Percentiles rank a stretch among this genome's conserved stretches.
Evolutionary conservation across 2,329 filamentous ascomycete genomes (phyloP).

Genomic region (Thyridium curvatum): DNA sequence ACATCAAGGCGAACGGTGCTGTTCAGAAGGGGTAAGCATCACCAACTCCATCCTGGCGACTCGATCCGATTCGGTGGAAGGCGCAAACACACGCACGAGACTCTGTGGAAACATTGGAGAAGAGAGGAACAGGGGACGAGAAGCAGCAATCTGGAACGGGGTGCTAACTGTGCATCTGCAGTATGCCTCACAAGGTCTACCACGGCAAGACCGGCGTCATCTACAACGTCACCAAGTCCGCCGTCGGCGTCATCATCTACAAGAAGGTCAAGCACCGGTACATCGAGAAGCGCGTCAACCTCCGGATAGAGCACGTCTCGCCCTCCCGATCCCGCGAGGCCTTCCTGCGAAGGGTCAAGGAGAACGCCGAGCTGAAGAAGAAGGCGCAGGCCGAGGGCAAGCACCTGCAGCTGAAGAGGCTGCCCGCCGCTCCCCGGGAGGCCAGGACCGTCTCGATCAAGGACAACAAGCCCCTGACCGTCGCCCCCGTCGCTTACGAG

Average conservation of each 20-base stretch:
- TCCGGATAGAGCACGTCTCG: conserved; percentile 94
- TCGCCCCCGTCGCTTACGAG: conserved; percentile 70
- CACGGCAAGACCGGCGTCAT: conserved; percentile 98
- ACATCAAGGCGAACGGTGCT: conserved; percentile 98
- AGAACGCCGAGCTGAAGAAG: conserved; percentile 87
- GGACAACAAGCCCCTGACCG: conserved; percentile 17
- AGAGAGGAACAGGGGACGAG: conserved; percentile 3
- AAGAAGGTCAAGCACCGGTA: conserved; percentile 99
- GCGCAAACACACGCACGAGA: conserved; percentile 16
- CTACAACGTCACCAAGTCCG: conserved; percentile 98
- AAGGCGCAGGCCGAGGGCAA: conserved; percentile 86
- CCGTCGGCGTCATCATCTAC: conserved; percentile 98
- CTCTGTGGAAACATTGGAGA: conserved; percentile 2
- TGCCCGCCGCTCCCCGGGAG: conserved; percentile 72
- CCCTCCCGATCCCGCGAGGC: conserved; percentile 94
- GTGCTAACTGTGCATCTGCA: conserved; percentile 38
- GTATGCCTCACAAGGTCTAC: conserved; percentile 99
- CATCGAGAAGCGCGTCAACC: conserved; percentile 99
- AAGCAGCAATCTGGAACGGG: no score
- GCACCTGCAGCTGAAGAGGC: conserved; percentile 89
- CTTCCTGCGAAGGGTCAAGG: conserved; percentile 94
- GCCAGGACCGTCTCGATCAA: conserved; percentile 50
- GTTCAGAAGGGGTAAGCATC: conserved; percentile 87
- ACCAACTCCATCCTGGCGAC: background rate
- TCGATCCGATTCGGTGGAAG: no score